Base-by-base conservation (phyloP, 768 basidiomycete species). In the Gautieria morchelliformis region DNA sequence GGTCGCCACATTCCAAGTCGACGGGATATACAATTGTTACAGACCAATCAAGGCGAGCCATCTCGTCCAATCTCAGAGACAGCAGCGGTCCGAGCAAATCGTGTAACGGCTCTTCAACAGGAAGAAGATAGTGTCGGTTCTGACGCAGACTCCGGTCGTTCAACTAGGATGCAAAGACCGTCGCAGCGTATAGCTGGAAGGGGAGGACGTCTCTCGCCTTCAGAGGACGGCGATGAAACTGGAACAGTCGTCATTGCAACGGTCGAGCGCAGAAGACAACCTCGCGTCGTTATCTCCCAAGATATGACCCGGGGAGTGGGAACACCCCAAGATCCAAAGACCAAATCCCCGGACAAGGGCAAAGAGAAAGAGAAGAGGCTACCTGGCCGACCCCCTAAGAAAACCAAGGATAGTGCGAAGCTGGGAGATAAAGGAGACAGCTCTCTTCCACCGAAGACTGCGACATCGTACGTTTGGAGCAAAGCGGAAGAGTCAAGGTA, bases 21-120 rank as follows among this genome's bases (percentile, higher is more conserved):
- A 50, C 50, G 15, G 17, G 55, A 5, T 54, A 56, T 30, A 5
- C 20, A 8, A 17, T 22, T 30, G 24, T 24, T 24, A 19, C 50
- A 53, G 27, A 35, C 35, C 15, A 51, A 9, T 27, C 40, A 32
- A 17, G 32, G n/a, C 10, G 49, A 6, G 24, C 19, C 19, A 22
- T 53, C 46, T 30, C 59, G 32, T 37, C 22, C 20, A 50, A 51
- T 11, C 52, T 60, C 65, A 46, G 70, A 71, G 54, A 61, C 70
- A 24, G 54, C 63, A 35, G 66, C 65, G 35, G 49, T 60, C 39
- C 51, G 35, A 24, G 51, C 9, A 39, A 10, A 9, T 19, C 51
- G 51, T 14, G n/a, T 39, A 40, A 2, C 15, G 15, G 51, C 33
- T n/a, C 48, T 49, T 30, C 48, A 49, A 17, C 48, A 10, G 32